Conservation (phyloP, 306 rosid species). For the Vigna reflexopilosa region DNA sequence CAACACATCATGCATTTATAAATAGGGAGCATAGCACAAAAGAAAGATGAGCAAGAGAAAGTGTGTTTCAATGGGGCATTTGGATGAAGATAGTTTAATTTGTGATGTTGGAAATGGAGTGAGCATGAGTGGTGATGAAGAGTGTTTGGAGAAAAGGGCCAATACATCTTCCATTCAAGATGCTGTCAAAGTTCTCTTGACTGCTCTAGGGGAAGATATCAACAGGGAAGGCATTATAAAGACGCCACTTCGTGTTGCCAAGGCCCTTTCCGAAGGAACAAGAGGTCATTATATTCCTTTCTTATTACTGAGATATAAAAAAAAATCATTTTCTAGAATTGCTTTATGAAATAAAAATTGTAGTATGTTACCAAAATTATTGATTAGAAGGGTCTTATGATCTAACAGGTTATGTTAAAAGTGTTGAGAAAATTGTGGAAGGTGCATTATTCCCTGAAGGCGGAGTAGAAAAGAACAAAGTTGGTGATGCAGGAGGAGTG, state of each 20-base stretch:
- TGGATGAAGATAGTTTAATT: not conserved
- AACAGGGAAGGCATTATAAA: constrained; percentile 17
- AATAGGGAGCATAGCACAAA: too few relatives aligned
- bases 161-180: not conserved
- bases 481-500: constrained; percentile 13
- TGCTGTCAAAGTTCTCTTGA: not conserved
- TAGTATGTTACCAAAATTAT: not conserved
- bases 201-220: constrained; percentile 1
- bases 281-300: not conserved
- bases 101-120: not conserved
- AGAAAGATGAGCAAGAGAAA: too few relatives aligned
- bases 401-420: not conserved
- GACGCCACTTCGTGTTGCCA: constrained; percentile 28
- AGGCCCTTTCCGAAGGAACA: constrained; percentile 12
- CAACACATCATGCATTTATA: too few relatives aligned
- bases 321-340: not conserved
- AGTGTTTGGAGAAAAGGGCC: not conserved
- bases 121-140: not conserved
- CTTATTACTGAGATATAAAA: too few relatives aligned
- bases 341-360: not conserved
- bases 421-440: not conserved
- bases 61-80: not conserved
- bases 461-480: not conserved
- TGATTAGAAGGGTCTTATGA: not conserved
- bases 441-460: constrained; percentile 19